A percentile compares a stretch with the other conserved stretches of the same genome.
Evolutionary conservation across 257 asterid genomes (phyloP).

Genomic region (Solanum bulbocastanum): DNA sequence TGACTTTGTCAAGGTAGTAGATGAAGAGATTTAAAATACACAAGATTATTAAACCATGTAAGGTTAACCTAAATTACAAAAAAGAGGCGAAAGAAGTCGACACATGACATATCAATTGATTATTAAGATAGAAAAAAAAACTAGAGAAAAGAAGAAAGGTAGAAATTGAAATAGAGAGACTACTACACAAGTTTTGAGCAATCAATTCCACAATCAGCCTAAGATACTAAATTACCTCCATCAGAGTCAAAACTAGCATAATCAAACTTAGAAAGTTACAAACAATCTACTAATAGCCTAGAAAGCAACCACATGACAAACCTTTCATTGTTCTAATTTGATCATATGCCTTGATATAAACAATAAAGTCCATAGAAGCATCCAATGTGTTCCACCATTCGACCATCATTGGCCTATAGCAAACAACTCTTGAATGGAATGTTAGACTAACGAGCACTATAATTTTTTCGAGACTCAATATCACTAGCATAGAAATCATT

Average conservation of each 20-base stretch:
- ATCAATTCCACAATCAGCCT: neutral
- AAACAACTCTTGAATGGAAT: neutral
- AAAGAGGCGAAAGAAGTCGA: no score
- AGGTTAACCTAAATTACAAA: no score
- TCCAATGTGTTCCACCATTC: neutral
- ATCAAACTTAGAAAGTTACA: neutral
- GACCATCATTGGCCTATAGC: neutral
- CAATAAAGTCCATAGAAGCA: neutral
- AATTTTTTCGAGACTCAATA: neutral
- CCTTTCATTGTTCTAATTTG: neutral
- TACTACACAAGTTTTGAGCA: neutral
- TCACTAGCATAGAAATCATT: neutral
- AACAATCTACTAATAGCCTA: neutral
- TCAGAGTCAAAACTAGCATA: neutral
- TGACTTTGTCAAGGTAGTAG: constrained; percentile 8
- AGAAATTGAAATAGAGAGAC: neutral
- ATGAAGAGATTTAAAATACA: neutral
- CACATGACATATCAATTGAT: no score
- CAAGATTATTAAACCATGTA: no score
- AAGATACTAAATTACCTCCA: neutral
- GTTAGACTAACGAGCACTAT: neutral
- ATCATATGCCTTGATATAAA: neutral
- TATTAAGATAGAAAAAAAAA: neutral
- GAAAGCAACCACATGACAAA: no score
- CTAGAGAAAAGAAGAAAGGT: neutral